Base-by-base conservation (phyloP, 164 flowering plant genomes). In the Taxillus chinensis region DNA sequence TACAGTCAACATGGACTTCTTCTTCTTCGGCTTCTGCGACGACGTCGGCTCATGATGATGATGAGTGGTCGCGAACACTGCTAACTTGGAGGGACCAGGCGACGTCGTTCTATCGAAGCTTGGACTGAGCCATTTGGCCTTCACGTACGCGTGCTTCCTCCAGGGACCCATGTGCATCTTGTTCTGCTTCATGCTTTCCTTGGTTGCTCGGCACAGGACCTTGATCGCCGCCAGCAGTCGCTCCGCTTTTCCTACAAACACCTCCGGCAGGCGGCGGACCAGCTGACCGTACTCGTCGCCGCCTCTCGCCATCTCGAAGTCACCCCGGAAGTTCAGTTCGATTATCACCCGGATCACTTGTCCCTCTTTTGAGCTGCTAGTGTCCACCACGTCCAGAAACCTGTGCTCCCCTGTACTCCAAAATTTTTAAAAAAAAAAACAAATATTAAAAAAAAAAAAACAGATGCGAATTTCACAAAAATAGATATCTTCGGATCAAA, bases 81-180 rank as follows among this genome's bases (percentile, higher is more conserved):
- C 27, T 27, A 2, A 27, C 27, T 27, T 27, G 27, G 27, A 48
- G 13, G 51, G 51, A 4, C 52, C 8, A 1, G 71, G n/a, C 5
- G 39, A 2, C 8, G 71, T 39, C 6, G 60, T 68, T 55, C 86
- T 63, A 61, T 78, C 71, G 17, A 67, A 72, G 7, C 3, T 8
- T 5, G 67, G 17, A 45, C 81, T 78, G 7, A 95, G 69, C 99
- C 99, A 95, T 69, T 95, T 95, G 4, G 95, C 92, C 64, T 83
- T 82, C 90, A 91, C 77, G 70, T 91, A 91, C 64, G 79, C 82
- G 13, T 89, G 84, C 74, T 85, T 89, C 67, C 99, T 82, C 99
- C 97, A 91, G 5, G 99, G 97, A 0, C 75, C 95, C 74, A 87
- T 65, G 68, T 90, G 97, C 90, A 95, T 89, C 55, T 86, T 89